Percentiles rank a stretch among this genome's conserved stretches.
These are phyloP conservation scores for Tulasnella sp. DNA, from an alignment of 768 basidiomycete genomes.

Conservation along the genomic window DNA sequence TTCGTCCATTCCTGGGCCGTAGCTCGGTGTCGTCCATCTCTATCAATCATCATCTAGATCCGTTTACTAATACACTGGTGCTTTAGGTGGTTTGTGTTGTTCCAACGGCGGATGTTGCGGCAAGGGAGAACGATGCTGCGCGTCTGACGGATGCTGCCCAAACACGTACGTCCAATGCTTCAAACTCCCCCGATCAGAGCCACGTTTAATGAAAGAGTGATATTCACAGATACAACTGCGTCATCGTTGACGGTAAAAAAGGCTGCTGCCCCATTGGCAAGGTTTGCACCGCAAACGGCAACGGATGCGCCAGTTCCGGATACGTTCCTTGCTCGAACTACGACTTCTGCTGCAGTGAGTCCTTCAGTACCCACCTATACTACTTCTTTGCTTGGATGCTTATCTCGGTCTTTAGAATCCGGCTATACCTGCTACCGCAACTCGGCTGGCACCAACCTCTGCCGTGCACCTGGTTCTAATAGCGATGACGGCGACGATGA, in stretches of 20 bases:
- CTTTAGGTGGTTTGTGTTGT: constrained; percentile 3
- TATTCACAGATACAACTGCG: constrained; percentile 3
- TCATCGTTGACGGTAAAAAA: background rate
- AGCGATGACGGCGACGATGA: too few species aligned
- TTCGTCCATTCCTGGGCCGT: too few species aligned
- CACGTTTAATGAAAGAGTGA: background rate
- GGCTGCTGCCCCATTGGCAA: constrained; percentile 5
- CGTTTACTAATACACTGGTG: background rate
- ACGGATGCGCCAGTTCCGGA: background rate
- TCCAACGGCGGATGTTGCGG: background rate
- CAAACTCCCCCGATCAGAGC: too few species aligned
- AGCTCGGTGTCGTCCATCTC: too few species aligned
- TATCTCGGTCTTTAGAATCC: background rate
- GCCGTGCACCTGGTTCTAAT: background rate
- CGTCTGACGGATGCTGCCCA: background rate
- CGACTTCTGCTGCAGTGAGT: background rate
- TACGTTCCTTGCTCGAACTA: background rate
- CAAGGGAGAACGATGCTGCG: background rate
- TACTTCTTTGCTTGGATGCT: background rate
- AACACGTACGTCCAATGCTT: background rate
- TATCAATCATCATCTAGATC: too few species aligned
- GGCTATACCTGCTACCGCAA: background rate
- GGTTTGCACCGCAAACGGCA: background rate
- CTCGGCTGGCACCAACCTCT: background rate
- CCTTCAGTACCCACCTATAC: background rate